Conservation (phyloP, 2,329 filamentous ascomycete genomes). For the Capronia epimyces region DNA sequence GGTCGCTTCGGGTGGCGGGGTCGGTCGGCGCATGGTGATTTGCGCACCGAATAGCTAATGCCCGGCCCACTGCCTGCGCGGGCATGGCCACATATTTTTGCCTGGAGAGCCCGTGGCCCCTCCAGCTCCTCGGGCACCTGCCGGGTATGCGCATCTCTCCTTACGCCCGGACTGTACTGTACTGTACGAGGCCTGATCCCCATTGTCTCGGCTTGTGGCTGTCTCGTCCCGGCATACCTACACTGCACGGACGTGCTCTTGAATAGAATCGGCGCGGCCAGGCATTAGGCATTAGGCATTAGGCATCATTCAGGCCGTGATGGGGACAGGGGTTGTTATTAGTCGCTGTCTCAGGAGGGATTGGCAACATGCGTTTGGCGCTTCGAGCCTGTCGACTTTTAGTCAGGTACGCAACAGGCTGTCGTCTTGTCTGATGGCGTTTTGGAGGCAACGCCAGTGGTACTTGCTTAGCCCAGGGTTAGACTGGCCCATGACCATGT, state of each 20-base stretch:
- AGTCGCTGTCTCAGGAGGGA: not conserved
- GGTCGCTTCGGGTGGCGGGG: not conserved
- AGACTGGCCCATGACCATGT: slow-evolving; percentile 20
- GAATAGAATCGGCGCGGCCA: slow-evolving; percentile 2
- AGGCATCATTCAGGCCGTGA: not conserved
- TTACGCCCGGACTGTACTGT: too few relatives aligned
- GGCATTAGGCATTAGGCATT: not conserved
- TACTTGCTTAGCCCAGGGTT: slow-evolving; percentile 2
- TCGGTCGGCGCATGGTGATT: not conserved
- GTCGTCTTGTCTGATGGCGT: not conserved
- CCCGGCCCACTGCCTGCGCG: too few relatives aligned
- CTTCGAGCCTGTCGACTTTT: slow-evolving; percentile 17
- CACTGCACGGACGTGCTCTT: too few relatives aligned
- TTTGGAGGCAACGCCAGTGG: not conserved
- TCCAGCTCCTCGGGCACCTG: not conserved
- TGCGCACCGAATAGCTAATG: not conserved
- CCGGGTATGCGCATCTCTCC: not conserved
- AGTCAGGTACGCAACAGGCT: slow-evolving; percentile 23
- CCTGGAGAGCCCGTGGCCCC: slow-evolving; percentile 3
- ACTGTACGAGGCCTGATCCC: slow-evolving; percentile 2
- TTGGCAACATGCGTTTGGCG: not conserved
- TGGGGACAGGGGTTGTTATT: not conserved
- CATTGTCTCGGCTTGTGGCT: not conserved
- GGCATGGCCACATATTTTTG: slow-evolving; percentile 8
- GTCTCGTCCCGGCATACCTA: not conserved